These are phyloP conservation scores for Plantago ovata DNA, from an alignment of 257 asterid genomes.

Conservation along the genomic window DNA sequence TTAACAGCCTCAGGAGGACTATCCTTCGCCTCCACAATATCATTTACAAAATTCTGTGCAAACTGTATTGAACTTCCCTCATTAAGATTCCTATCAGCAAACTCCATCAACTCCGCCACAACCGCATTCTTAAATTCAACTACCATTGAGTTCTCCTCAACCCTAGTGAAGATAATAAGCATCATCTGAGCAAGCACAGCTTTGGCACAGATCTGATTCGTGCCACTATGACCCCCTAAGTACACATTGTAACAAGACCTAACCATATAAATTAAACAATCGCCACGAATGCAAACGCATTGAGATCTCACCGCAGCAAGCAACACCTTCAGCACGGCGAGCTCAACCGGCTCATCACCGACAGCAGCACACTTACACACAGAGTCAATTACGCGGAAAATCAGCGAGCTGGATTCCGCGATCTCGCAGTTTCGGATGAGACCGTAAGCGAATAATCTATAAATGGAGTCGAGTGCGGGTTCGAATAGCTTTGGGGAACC, in stretches of 20 bases:
- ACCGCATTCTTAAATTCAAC: slow-evolving; percentile 57
- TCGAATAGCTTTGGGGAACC: slow-evolving; percentile 86
- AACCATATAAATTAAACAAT: slow-evolving; percentile 73
- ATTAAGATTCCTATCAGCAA: slow-evolving; percentile 84
- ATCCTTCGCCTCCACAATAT: slow-evolving; percentile 73
- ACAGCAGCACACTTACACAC: slow-evolving; percentile 72
- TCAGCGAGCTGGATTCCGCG: slow-evolving; percentile 35
- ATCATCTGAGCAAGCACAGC: slow-evolving; percentile 95
- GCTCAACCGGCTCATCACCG: slow-evolving; percentile 76
- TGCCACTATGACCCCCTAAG: slow-evolving; percentile 86
- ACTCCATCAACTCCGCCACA: slow-evolving; percentile 76
- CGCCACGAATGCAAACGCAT: slow-evolving; percentile 61
- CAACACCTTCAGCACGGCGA: slow-evolving; percentile 70
- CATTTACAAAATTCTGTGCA: slow-evolving; percentile 72
- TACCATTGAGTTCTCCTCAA: slow-evolving; percentile 58
- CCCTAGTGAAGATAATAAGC: slow-evolving; percentile 82
- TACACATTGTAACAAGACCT: slow-evolving; percentile 95
- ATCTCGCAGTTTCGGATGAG: slow-evolving; percentile 72
- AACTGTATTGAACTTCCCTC: slow-evolving; percentile 89
- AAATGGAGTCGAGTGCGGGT: slow-evolving; percentile 89
- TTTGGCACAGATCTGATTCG: slow-evolving; percentile 99
- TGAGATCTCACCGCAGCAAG: slow-evolving; percentile 87
- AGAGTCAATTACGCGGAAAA: slow-evolving; percentile 66
- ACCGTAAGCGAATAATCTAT: slow-evolving; percentile 68
- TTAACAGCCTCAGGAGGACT: slow-evolving; percentile 36